A percentile compares a stretch with the other conserved stretches of the same genome.
Evolutionary conservation across 139 green algal species (phyloP).

Genomic region (Picochlorum sp.): DNA sequence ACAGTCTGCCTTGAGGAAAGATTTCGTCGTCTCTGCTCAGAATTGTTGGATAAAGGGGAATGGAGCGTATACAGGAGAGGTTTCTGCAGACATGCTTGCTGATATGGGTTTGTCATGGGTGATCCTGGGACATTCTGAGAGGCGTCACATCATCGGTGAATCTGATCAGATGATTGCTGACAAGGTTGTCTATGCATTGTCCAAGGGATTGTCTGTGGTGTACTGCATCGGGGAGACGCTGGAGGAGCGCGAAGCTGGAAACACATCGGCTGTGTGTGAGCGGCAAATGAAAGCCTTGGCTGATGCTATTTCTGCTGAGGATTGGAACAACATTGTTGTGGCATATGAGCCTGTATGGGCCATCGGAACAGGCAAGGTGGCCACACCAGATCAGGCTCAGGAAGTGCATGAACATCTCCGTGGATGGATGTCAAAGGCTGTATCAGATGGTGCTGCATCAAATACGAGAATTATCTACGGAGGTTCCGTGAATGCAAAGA

Average conservation of each 20-base stretch:
- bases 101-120: conserved; percentile 74
- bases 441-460: conserved; percentile 33
- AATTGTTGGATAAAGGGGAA: conserved; percentile 79
- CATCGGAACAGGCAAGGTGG: conserved; percentile 79
- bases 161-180: conserved; percentile 75
- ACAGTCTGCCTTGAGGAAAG: conserved; percentile 35
- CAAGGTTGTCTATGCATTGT: conserved; percentile 82
- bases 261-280: conserved; percentile 29
- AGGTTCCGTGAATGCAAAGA: conserved; percentile 30
- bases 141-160: conserved; percentile 74
- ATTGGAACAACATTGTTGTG: conserved; percentile 91
- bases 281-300: conserved; percentile 40
- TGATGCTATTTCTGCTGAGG: conserved; percentile 21
- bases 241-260: conserved; percentile 76
- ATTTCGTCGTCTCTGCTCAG: conserved; percentile 66
- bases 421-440: conserved; percentile 61
- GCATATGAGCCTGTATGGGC: conserved; percentile 97
- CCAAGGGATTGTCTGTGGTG: conserved; percentile 80
- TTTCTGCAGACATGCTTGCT: conserved; percentile 29
- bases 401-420: conserved; percentile 83
- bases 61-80: conserved; percentile 88
- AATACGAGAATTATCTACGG: conserved; percentile 37
- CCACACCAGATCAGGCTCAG: conserved; percentile 79
- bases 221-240: conserved; percentile 97
- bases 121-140: conserved; percentile 94